Percentiles rank a stretch among this genome's conserved stretches.
Evolutionary conservation across 2,329 filamentous ascomycete genomes (phyloP).

Genomic region (Monilinia aucupariae): DNA sequence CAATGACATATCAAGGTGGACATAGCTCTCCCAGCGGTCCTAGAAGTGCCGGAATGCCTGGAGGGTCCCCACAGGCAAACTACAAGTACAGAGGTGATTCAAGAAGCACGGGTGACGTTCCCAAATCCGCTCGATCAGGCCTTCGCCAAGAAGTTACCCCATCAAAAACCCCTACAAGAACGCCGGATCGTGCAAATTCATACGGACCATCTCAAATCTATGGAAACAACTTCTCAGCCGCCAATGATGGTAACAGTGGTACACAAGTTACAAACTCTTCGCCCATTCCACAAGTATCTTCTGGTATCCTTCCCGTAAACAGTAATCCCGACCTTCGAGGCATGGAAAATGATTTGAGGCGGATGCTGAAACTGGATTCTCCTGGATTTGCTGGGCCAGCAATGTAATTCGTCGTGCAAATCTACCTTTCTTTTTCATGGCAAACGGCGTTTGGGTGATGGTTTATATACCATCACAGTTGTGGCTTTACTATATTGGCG

Average conservation of each 20-base stretch:
- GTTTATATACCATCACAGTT: constrained; percentile 4
- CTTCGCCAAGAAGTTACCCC: constrained; percentile 35
- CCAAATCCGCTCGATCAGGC: constrained; percentile 29
- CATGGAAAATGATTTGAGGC: constrained; percentile 36
- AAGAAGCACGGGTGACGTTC: constrained; percentile 7
- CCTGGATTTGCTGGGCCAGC: constrained; percentile 16
- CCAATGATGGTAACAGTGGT: constrained; percentile 19
- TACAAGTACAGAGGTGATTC: constrained; percentile 22
- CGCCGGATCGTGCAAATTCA: constrained; percentile 24
- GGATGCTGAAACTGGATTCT: constrained; percentile 33
- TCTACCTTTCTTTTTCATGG: not conserved
- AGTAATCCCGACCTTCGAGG: constrained; percentile 29
- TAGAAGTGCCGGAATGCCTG: constrained; percentile 18
- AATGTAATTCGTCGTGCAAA: constrained; percentile 2
- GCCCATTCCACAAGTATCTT: constrained; percentile 20
- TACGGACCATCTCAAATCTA: constrained; percentile 25
- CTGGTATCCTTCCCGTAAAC: constrained; percentile 23
- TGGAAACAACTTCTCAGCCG: constrained; percentile 20
- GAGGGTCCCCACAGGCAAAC: constrained; percentile 19
- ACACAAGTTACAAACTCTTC: constrained; percentile 22
- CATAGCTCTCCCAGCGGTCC: constrained; percentile 16
- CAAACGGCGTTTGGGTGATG: constrained; percentile 14
- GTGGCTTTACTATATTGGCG: constrained; percentile 3
- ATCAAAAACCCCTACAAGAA: constrained; percentile 30
- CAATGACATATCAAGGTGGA: constrained; percentile 16